These are phyloP conservation scores for Linnemannia exigua DNA, from an alignment of 192 early-diverging fungal genomes.

Conservation along the genomic window DNA sequence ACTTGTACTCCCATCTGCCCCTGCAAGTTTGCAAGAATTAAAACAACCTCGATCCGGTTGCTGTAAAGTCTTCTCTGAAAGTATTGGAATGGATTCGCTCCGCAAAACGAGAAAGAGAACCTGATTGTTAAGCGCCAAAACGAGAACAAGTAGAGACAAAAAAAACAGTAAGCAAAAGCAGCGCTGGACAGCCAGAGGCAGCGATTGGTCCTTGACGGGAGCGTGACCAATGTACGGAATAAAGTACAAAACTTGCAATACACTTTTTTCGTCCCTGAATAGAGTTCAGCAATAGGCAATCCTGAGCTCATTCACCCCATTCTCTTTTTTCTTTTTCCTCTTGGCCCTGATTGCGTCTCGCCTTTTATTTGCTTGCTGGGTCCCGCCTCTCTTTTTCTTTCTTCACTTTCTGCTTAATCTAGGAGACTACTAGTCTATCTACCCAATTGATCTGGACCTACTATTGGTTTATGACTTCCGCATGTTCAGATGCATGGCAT, in stretches of 20 bases:
- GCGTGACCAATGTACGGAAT: background rate
- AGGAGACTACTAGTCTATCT: no score
- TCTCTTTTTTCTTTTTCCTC: background rate
- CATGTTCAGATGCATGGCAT: background rate
- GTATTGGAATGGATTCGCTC: background rate
- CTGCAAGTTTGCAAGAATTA: background rate
- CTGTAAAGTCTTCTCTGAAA: background rate
- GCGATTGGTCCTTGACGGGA: constrained; percentile 11
- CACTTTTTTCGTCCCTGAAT: background rate
- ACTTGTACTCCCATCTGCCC: background rate
- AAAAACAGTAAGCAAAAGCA: constrained; percentile 12
- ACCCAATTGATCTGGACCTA: background rate
- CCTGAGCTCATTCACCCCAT: background rate
- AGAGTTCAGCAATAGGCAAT: background rate
- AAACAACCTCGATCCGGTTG: background rate
- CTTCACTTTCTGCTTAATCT: no score
- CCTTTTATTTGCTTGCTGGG: background rate
- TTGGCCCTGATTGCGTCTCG: background rate
- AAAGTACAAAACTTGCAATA: background rate
- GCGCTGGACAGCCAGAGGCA: background rate
- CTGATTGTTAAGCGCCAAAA: background rate
- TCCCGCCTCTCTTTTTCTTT: background rate
- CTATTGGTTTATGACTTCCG: background rate
- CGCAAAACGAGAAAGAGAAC: no score
- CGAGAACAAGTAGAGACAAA: background rate